Percentiles rank a stretch among this genome's conserved stretches.
Conservation (phyloP, 768 basidiomycete species). For the Termitomyces sp. region DNA sequence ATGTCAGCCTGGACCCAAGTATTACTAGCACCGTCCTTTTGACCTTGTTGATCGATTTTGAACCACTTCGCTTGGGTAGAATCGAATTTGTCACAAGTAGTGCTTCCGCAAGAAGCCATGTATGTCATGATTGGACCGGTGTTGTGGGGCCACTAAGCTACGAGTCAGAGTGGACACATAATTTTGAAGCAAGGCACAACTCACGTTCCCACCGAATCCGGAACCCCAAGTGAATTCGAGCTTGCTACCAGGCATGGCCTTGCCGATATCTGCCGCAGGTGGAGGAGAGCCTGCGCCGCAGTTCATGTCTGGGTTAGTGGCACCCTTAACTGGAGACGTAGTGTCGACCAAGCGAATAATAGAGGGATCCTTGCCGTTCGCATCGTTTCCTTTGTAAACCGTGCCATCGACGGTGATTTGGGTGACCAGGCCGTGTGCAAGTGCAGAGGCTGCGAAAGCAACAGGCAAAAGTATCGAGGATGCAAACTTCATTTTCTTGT, state of each 20-base stretch:
- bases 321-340: slow-evolving; percentile 45
- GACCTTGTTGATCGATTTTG: slow-evolving; percentile 59
- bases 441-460: slow-evolving; percentile 29
- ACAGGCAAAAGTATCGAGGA: slow-evolving; percentile 27
- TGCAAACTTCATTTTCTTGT: slow-evolving; percentile 18
- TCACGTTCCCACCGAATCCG: slow-evolving; percentile 18
- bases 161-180: background rate
- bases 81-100: slow-evolving; percentile 57
- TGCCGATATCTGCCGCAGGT: slow-evolving; percentile 42
- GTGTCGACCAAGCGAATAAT: slow-evolving; percentile 36
- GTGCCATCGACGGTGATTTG: slow-evolving; percentile 35
- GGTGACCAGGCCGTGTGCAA: slow-evolving; percentile 41
- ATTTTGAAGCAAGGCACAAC: slow-evolving; percentile 8
- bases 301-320: slow-evolving; percentile 50
- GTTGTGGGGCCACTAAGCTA: slow-evolving; percentile 42
- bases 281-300: slow-evolving; percentile 51
- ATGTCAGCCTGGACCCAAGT: slow-evolving; percentile 52
- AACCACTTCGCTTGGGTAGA: slow-evolving; percentile 61
- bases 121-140: slow-evolving; percentile 73
- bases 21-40: slow-evolving; percentile 17
- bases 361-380: slow-evolving; percentile 22
- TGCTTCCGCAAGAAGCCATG: slow-evolving; percentile 57
- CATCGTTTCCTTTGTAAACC: slow-evolving; percentile 30
- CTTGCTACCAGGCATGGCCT: slow-evolving; percentile 29
- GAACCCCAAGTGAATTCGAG: slow-evolving; percentile 3